phyloP scores from a whole-genome alignment of 2,329 filamentous ascomycete genomes.

The Microcera coccophila region DNA sequence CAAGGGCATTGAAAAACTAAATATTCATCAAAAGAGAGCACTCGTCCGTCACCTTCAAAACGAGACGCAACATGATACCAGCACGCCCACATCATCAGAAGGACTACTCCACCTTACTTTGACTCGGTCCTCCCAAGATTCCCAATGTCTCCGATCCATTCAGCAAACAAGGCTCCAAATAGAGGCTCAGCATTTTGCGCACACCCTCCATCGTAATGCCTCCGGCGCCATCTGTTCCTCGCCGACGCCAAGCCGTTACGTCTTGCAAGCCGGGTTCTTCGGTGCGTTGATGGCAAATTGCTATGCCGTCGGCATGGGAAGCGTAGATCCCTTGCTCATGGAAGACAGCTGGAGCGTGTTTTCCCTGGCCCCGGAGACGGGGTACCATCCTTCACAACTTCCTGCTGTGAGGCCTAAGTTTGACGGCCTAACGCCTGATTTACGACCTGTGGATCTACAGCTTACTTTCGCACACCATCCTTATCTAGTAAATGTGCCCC shows the following conservation, averaged over 20 bases:
- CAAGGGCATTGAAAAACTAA: conserved; percentile 13
- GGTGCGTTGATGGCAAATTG: conserved; percentile 36
- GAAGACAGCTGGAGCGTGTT: conserved; percentile 33
- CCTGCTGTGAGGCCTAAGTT: conserved; percentile 24
- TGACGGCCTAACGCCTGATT: conserved; percentile 22
- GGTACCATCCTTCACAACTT: conserved; percentile 23
- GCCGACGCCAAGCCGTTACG: conserved; percentile 15
- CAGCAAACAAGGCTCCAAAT: conserved; percentile 16
- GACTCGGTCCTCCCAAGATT: not conserved
- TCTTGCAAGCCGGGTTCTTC: conserved; percentile 27
- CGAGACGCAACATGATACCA: conserved; percentile 6
- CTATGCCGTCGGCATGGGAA: conserved; percentile 31
- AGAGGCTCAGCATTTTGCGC: conserved; percentile 19
- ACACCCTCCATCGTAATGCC: conserved; percentile 11
- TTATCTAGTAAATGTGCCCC: conserved; percentile 25
- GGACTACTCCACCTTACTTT: not conserved
- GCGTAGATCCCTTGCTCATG: conserved; percentile 23
- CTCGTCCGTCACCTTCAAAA: conserved; percentile 21
- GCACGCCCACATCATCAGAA: not conserved
- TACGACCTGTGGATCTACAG: conserved; percentile 31
- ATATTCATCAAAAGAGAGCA: conserved; percentile 17
- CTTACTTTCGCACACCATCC: conserved; percentile 34
- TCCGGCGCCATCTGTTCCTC: conserved; percentile 8
- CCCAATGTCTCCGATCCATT: not conserved
- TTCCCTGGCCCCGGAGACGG: conserved; percentile 21